These are phyloP conservation scores for Colletotrichum orbiculare DNA, from an alignment of 2,329 filamentous ascomycete species.

Conservation along the genomic window DNA sequence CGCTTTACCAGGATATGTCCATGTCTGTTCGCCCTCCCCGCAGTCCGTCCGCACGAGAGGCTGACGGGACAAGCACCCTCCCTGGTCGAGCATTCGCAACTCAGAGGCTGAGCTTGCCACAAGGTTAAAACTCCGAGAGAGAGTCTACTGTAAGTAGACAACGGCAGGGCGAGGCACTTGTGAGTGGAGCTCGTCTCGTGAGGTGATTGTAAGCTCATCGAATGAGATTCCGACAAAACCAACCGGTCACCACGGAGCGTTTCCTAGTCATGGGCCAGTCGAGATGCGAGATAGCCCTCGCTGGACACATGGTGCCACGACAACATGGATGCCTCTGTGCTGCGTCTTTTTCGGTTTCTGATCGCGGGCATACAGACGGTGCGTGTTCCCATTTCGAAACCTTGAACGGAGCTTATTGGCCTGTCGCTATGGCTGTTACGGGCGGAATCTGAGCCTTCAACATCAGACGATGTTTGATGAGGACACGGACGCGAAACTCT, in stretches of 20 bases:
- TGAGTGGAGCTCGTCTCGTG: not conserved
- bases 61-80: not conserved
- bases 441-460: conserved; percentile 5
- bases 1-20: conserved; percentile 17
- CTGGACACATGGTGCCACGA: not conserved
- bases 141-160: too few species aligned
- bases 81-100: conserved; percentile 8
- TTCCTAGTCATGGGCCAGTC: not conserved
- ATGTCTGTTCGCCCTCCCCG: conserved; percentile 22
- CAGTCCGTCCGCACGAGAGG: conserved; percentile 16
- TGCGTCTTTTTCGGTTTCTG: conserved; percentile 25
- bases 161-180: not conserved
- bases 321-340: conserved; percentile 2
- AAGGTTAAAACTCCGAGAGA: not conserved
- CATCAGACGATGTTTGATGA: conserved; percentile 37
- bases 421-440: conserved; percentile 23
- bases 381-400: conserved; percentile 8
- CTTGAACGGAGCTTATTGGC: conserved; percentile 15
- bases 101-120: conserved; percentile 14
- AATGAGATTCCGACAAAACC: not conserved
- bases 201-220: not conserved
- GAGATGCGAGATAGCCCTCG: not conserved
- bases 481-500: conserved; percentile 33
- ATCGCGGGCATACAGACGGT: conserved; percentile 16
- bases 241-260: not conserved